Percentiles rank a stretch among this genome's conserved stretches.
phyloP scores from a whole-genome alignment of 2,329 filamentous ascomycete genomes.

The Phaeosphaeriaceae sp. region DNA sequence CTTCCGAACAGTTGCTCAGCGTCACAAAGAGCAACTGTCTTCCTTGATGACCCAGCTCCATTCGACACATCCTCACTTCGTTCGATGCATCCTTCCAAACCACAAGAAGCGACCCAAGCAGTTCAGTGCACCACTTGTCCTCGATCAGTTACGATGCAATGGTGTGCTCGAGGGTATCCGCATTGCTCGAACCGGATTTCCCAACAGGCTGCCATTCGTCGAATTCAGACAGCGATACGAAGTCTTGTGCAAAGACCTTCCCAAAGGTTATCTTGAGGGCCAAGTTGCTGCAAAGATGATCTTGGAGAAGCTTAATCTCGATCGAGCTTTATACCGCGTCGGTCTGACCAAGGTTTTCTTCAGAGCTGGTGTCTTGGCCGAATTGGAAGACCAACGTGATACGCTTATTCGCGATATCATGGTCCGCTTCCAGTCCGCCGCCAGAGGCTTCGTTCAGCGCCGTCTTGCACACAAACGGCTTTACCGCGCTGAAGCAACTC shows the following conservation, averaged over 20 bases:
- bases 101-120: conserved; percentile 97
- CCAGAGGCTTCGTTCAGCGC: conserved; percentile 87
- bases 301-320: conserved; percentile 85
- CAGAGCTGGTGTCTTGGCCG: conserved; percentile 91
- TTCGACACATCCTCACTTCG: conserved; percentile 96
- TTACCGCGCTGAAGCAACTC: conserved; percentile 91
- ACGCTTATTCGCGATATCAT: conserved; percentile 93
- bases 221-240: conserved; percentile 97
- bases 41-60: conserved; percentile 93
- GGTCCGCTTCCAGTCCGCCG: conserved; percentile 88
- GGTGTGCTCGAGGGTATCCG: conserved; percentile 98
- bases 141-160: conserved; percentile 97
- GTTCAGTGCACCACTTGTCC: conserved; percentile 87
- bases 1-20: conserved; percentile 94
- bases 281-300: conserved; percentile 86
- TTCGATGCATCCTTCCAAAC: conserved; percentile 96
- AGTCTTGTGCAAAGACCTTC: conserved; percentile 85
- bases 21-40: conserved; percentile 98
- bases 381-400: conserved; percentile 95
- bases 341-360: conserved; percentile 98
- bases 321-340: conserved; percentile 86
- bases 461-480: conserved; percentile 90
- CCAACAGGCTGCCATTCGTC: conserved; percentile 87
- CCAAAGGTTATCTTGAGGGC: conserved; percentile 88
- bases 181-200: conserved; percentile 95